Conservation (phyloP, 345 rosid species). For the Erysimum cheiranthoides region DNA sequence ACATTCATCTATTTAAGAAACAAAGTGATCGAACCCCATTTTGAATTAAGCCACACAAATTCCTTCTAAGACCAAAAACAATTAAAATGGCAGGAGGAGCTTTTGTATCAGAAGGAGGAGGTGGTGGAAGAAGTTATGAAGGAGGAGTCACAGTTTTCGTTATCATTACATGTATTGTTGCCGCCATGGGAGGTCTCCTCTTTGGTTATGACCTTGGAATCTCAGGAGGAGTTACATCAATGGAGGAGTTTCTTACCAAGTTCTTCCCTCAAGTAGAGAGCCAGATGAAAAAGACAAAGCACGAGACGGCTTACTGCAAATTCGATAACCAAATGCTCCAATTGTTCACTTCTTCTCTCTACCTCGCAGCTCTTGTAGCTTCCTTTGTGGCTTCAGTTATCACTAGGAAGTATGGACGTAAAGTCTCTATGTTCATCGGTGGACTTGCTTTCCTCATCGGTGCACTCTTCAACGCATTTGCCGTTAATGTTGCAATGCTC, state of each 20-base stretch:
- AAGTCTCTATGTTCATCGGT: conserved; percentile 52
- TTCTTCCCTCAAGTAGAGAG: conserved; percentile 56
- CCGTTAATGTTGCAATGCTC: conserved; percentile 53
- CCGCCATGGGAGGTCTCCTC: conserved; percentile 80
- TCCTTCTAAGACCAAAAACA: background rate
- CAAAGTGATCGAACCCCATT: conserved; percentile 21
- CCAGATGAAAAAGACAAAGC: conserved; percentile 34
- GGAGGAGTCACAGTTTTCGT: conserved; percentile 74
- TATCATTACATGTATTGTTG: conserved; percentile 63
- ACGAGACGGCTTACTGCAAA: conserved; percentile 56
- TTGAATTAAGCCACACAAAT: conserved; percentile 21
- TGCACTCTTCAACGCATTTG: conserved; percentile 53
- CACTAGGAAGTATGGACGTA: conserved; percentile 53
- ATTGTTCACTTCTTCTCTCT: conserved; percentile 63
- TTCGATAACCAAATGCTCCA: conserved; percentile 52
- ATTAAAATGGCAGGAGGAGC: conserved; percentile 57
- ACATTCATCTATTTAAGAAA: conserved; percentile 22
- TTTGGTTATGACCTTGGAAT: conserved; percentile 94
- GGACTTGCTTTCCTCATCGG: conserved; percentile 55
- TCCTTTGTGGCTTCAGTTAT: conserved; percentile 56
- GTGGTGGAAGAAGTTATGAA: conserved; percentile 62
- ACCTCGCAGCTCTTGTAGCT: conserved; percentile 59
- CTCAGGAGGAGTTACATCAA: conserved; percentile 72
- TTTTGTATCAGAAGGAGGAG: conserved; percentile 39
- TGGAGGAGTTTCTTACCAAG: conserved; percentile 52